Base-by-base conservation (phyloP, 2,329 filamentous ascomycete species). In the Colletotrichum destructivum region DNA sequence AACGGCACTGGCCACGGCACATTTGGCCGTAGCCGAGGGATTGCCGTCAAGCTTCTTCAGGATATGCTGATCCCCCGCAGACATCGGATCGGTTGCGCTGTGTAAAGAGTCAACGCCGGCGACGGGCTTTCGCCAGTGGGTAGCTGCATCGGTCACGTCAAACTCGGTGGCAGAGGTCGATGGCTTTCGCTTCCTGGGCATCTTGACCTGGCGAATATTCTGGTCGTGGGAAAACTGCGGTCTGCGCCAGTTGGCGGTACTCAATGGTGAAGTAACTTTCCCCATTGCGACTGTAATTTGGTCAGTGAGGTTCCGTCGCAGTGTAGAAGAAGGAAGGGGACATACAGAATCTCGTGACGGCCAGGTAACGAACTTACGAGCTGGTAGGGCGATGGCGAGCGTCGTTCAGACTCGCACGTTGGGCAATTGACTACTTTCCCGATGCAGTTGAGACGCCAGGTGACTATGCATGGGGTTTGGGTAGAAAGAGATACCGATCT, bases 161-260 rank as follows among this genome's bases (percentile, higher is more conserved):
- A 47, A 54, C 38, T 70, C 54, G 62, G 38, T 49, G 46, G 6
- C 21, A 26, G 59, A 49, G 42, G 40, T 38, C 26, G 66, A 15
- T 6, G 47, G 35, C 47, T 60, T 55, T 23, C 62, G 62, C 13
- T n/a, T 72, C 23, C 63, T 62, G 40, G 35, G 26, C 8, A 54
- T 18, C 15, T n/a, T 47, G 35, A 40, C 31, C 9, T 47, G 40
- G 11, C 44, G 44, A 40, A 4, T n/a, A n/a, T 67, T 42, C 21
- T 57, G 21, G 42, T 62, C 23, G 11, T 35, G 38, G 9, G 49
- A 46, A 38, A 38, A n/a, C 8, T 60, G 42, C 5, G 63, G 54
- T 47, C 59, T 62, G n/a, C 71, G 64, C 69, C 71, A 72, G 18
- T 73, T 72, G 9, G 52, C 42, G 16, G 59, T 49, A 7, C 38